Percentiles rank a stretch among this genome's conserved stretches.
These are phyloP conservation scores for Paraconiothyrium sp. DNA, from an alignment of 2,329 filamentous ascomycete species.

Conservation along the genomic window DNA sequence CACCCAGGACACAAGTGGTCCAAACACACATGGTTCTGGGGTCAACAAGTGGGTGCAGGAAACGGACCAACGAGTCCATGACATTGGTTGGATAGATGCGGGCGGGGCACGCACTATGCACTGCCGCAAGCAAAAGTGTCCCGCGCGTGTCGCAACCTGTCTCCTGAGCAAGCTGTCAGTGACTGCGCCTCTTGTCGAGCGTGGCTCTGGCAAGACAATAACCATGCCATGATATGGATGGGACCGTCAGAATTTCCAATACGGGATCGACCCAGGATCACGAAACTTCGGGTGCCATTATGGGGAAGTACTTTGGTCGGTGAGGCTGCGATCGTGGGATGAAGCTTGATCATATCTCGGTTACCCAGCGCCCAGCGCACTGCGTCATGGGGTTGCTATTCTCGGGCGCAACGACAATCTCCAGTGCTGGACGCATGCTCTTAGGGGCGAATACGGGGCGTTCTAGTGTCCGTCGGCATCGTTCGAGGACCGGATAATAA, in stretches of 20 bases:
- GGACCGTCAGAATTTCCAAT: not conserved
- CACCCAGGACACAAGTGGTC: not conserved
- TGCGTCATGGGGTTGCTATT: constrained; percentile 12
- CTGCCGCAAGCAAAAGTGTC: not conserved
- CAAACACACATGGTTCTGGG: constrained; percentile 5
- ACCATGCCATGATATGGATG: not conserved
- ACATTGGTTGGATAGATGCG: not conserved
- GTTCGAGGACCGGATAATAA: constrained; percentile 4
- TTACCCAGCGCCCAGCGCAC: not conserved
- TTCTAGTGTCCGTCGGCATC: not conserved
- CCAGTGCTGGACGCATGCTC: not conserved
- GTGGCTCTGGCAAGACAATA: not conserved
- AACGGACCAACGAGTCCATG: not conserved
- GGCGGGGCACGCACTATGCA: constrained; percentile 4
- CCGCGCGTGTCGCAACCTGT: not conserved
- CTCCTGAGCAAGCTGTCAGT: not conserved
- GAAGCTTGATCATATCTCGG: not conserved
- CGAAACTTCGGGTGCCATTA: constrained; percentile 1
- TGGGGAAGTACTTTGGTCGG: constrained; percentile 4
- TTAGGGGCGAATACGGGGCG: not conserved
- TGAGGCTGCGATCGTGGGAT: not conserved
- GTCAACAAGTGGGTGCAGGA: constrained; percentile 6
- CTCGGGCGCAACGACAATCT: not conserved
- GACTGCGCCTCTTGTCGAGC: not conserved
- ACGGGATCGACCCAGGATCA: constrained; percentile 2